Evolutionary conservation across 768 basidiomycete genomes (phyloP).

Genomic region (Suillus tomentosus): DNA sequence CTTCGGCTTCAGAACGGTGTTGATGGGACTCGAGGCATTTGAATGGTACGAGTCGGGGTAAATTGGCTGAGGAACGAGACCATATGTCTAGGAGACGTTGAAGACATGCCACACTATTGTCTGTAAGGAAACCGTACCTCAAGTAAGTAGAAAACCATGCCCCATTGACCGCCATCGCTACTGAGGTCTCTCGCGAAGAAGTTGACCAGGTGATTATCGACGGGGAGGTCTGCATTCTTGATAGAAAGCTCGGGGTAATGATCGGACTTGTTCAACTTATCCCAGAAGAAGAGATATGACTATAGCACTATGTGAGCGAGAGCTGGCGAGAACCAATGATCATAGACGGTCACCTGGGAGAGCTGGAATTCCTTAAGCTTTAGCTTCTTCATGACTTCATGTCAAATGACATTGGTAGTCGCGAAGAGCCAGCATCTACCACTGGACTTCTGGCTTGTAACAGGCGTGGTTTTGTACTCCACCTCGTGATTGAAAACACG

Average conservation of each 20-base stretch:
- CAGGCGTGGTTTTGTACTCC: conserved; percentile 78
- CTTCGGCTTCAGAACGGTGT: conserved; percentile 83
- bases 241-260: conserved; percentile 91
- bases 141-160: conserved; percentile 78
- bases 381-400: conserved; percentile 82
- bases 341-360: conserved; percentile 61
- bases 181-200: conserved; percentile 78
- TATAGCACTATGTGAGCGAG: neutral
- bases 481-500: conserved; percentile 50
- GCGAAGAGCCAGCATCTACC: conserved; percentile 97
- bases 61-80: conserved; percentile 79
- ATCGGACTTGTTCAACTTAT: conserved; percentile 89
- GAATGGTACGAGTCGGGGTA: conserved; percentile 89
- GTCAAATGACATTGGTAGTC: conserved; percentile 83
- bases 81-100: conserved; percentile 61
- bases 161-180: conserved; percentile 94
- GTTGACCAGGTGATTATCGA: conserved; percentile 82
- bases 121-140: conserved; percentile 40
- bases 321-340: conserved; percentile 12
- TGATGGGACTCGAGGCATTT: conserved; percentile 68
- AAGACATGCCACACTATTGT: neutral
- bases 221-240: conserved; percentile 72
- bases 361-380: conserved; percentile 89
- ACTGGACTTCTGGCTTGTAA: conserved; percentile 90
- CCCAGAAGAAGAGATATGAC: conserved; percentile 93